Evolutionary conservation across 345 rosid genomes (phyloP), one percentile per base, ranked within the genome.

Genomic region (Camelina laxa): DNA sequence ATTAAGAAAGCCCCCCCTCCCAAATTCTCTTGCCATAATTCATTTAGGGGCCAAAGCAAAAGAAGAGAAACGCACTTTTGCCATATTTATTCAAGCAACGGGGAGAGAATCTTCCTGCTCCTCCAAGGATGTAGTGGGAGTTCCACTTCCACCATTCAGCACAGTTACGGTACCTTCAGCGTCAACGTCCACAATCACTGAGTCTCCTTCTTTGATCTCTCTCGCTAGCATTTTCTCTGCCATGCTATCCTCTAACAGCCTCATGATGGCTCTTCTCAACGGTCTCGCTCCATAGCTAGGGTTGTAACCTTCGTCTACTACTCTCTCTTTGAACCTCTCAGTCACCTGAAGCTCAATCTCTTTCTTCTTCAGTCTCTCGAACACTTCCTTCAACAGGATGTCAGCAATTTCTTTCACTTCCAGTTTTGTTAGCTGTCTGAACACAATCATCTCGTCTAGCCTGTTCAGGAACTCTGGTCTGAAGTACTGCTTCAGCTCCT

Each of bases 81-180:
- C 8, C 9, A 1, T 33, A 12, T 4, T 65, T 24, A 5, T 73
- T 71, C 84, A 88, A 68, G 77, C 88, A 49, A 89, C 83, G 4
- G 89, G 83, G 77, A 89, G 50, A 15, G 84, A 82, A 68, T 79
- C 82, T 78, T 78, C 81, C 50, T 77, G 76, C 49, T 89, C 96
- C 4, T 89, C 85, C 77, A 90, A 67, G 15, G 93, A 69, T 33
- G 53, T 35, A 27, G 91, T 93, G 0, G 97, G 86, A 73, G 96
- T 74, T 1, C 93, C 94, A 33, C 92, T 89, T 84, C 90, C 86
- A 41, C 99, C 92, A 31, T 91, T 91, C 15, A 96, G 97, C 76
- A 61, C 77, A 4, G 75, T 75, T 4, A 84, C 86, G 19, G 79
- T 84, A 5, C 87, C 88, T 15, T 83, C 79, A 0, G 76, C 22